These are phyloP conservation scores for Wallacemonas rigidus DNA, from an alignment of 208 protist species.

Conservation along the genomic window DNA sequence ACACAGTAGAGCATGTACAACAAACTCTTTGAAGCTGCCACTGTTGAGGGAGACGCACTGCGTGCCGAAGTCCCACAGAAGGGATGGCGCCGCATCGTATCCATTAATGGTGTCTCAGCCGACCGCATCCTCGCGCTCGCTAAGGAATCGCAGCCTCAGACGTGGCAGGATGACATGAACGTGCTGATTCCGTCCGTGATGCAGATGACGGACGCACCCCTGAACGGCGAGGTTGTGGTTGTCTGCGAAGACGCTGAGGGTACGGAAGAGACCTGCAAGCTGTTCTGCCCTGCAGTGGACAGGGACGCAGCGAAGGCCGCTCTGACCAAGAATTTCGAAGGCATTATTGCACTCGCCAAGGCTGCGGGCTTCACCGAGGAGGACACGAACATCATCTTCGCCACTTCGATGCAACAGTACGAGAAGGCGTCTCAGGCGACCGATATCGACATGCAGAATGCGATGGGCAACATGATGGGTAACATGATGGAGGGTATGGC, in stretches of 20 bases:
- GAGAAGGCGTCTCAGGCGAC: constrained; percentile 17
- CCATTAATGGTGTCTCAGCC: constrained; percentile 30
- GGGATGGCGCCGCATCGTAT: constrained; percentile 29
- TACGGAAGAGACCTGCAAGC: constrained; percentile 21
- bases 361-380: constrained; percentile 36
- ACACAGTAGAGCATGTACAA: constrained; percentile 19
- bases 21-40: constrained; percentile 26
- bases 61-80: constrained; percentile 25
- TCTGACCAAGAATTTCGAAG: constrained; percentile 44
- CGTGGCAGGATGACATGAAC: constrained; percentile 26
- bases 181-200: constrained; percentile 30
- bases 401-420: constrained; percentile 25
- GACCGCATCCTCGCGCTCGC: constrained; percentile 29
- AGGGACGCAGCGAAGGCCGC: constrained; percentile 19
- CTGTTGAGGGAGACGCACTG: constrained; percentile 20
- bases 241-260: constrained; percentile 25
- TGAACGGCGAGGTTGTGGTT: constrained; percentile 27
- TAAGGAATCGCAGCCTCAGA: constrained; percentile 20
- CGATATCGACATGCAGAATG: constrained; percentile 25
- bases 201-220: constrained; percentile 33
- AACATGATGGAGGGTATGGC: constrained; percentile 28
- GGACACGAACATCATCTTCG: constrained; percentile 39
- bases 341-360: constrained; percentile 48
- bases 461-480: constrained; percentile 41
- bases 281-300: constrained; percentile 19